Percentiles rank a stretch among this genome's conserved stretches.
phyloP scores from a whole-genome alignment of 148 eudicot genomes.

The Rheum nobile region DNA sequence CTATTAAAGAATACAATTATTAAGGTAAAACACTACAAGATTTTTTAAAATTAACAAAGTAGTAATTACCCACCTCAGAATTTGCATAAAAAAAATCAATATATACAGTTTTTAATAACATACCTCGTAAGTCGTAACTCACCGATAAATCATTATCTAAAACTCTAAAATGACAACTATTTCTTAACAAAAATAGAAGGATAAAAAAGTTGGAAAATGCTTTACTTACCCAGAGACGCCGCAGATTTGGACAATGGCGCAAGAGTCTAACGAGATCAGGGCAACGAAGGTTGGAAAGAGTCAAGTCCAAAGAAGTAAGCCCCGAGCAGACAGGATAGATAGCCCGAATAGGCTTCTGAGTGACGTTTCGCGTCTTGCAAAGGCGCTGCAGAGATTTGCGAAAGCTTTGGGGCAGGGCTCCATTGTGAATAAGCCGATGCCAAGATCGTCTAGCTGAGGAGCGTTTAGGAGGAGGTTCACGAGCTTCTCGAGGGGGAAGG shows the following conservation, averaged over 20 bases:
- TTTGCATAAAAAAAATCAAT: too few relatives aligned
- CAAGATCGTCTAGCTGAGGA: not conserved
- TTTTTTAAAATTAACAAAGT: not conserved
- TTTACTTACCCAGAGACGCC: slow-evolving; percentile 44
- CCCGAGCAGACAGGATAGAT: not conserved
- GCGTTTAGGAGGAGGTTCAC: not conserved
- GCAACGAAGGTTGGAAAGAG: slow-evolving; percentile 21
- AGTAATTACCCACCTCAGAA: too few relatives aligned
- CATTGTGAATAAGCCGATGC: not conserved
- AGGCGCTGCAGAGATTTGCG: not conserved
- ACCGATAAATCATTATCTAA: too few relatives aligned
- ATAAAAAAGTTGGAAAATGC: not conserved
- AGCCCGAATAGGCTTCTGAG: not conserved
- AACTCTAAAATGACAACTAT: too few relatives aligned
- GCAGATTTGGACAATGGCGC: slow-evolving; percentile 32
- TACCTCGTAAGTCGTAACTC: too few relatives aligned
- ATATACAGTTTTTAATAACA: too few relatives aligned
- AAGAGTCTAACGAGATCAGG: slow-evolving; percentile 38
- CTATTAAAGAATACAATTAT: too few relatives aligned
- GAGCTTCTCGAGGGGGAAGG: not conserved
- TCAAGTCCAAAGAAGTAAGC: not conserved
- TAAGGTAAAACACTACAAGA: not conserved
- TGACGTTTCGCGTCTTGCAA: not conserved
- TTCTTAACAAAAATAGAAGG: too few relatives aligned
- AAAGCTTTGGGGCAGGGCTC: not conserved